These are phyloP conservation scores for Mycena albidolilacea DNA, from an alignment of 768 basidiomycete genomes.

Conservation along the genomic window DNA sequence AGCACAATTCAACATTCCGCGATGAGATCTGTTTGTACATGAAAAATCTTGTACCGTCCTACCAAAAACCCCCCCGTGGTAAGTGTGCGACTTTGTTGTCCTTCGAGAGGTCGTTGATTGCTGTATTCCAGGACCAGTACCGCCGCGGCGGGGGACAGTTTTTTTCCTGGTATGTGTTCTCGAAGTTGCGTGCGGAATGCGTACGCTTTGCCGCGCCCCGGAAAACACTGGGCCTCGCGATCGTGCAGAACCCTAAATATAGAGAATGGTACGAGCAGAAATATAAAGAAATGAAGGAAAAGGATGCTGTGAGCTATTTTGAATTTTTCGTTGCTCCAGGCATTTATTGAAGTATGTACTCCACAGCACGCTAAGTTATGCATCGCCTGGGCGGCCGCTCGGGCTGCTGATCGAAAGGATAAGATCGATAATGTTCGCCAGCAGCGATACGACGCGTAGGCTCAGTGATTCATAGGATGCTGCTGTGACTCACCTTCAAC, in stretches of 20 bases:
- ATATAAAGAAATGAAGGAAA: not conserved
- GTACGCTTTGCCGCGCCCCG: not conserved
- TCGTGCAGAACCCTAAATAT: not conserved
- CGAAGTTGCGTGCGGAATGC: slow-evolving; percentile 15
- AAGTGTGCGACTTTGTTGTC: not conserved
- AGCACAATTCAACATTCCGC: no score
- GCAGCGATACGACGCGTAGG: slow-evolving; percentile 24
- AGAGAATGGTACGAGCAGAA: slow-evolving; percentile 23
- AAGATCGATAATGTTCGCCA: slow-evolving; percentile 26
- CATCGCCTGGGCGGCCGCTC: slow-evolving; percentile 11
- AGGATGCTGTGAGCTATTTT: not conserved
- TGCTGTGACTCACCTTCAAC: not conserved
- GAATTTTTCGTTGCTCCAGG: not conserved
- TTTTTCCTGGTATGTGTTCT: slow-evolving; percentile 4
- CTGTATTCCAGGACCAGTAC: slow-evolving; percentile 4
- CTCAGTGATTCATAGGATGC: not conserved
- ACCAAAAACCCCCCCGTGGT: not conserved
- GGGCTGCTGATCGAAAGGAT: slow-evolving; percentile 7
- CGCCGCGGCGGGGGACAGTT: not conserved
- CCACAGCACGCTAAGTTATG: slow-evolving; percentile 22
- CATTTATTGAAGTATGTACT: not conserved
- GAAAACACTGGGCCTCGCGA: not conserved
- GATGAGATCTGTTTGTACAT: not conserved
- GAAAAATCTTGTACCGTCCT: slow-evolving; percentile 7
- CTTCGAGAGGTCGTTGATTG: not conserved